Conservation (phyloP, 108 stramenopile species). For the Conticribra guillardii region DNA sequence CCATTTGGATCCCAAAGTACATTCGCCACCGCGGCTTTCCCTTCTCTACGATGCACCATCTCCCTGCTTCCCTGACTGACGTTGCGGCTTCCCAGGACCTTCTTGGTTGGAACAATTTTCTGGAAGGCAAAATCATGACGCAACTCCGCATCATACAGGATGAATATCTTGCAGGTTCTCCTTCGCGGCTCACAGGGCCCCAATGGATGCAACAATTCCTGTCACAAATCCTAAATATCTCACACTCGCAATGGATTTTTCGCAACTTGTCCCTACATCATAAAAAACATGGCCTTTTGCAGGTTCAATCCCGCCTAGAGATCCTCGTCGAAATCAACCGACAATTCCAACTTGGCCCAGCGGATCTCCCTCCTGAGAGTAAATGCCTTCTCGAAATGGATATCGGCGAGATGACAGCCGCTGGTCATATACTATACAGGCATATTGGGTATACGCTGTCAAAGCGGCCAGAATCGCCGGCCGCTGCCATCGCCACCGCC, state of each 20-base stretch:
- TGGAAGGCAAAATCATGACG: conserved; percentile 11
- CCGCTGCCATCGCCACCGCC: too few relatives aligned
- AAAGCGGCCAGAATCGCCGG: too few relatives aligned
- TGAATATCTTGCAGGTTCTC: background rate
- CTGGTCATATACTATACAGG: too few relatives aligned
- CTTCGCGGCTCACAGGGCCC: background rate
- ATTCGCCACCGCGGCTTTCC: background rate
- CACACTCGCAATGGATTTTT: conserved; percentile 17
- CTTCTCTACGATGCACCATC: too few relatives aligned
- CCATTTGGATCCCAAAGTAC: background rate
- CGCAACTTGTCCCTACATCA: conserved; percentile 11
- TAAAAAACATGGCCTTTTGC: background rate
- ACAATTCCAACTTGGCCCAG: too few relatives aligned
- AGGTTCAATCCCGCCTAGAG: too few relatives aligned
- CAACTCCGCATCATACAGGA: conserved; percentile 1
- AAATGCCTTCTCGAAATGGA: too few relatives aligned
- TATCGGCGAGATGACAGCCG: too few relatives aligned
- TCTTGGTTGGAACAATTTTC: conserved; percentile 22
- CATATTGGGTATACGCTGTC: too few relatives aligned
- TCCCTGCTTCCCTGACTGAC: too few relatives aligned
- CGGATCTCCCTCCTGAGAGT: too few relatives aligned
- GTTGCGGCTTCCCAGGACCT: conserved; percentile 4
- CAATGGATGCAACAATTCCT: conserved; percentile 5
- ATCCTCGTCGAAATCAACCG: too few relatives aligned
- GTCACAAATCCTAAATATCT: background rate